Conservation (phyloP, 108 stramenopile species). For the Cyclotella choctawhatcheeana region DNA sequence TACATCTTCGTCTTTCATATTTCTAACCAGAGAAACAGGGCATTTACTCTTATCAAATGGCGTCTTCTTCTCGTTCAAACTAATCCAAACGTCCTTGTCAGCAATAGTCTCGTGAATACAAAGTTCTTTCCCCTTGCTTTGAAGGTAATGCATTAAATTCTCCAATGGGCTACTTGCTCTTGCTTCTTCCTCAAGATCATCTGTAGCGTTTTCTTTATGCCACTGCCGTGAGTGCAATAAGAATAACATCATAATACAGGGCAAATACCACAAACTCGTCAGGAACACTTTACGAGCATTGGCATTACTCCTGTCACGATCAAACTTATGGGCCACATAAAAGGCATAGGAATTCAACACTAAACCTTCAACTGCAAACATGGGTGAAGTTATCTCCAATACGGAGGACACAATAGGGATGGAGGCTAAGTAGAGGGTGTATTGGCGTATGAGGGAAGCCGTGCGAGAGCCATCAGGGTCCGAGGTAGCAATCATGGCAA, state of each 20-base stretch:
- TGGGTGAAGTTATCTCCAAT: slow-evolving; percentile 89
- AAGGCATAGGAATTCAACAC: slow-evolving; percentile 87
- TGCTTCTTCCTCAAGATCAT: slow-evolving; percentile 42
- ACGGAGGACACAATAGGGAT: slow-evolving; percentile 85
- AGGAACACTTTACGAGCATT: slow-evolving; percentile 96
- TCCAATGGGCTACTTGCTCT: slow-evolving; percentile 40
- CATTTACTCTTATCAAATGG: slow-evolving; percentile 42
- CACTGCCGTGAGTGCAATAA: slow-evolving; percentile 92
- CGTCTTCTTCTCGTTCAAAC: slow-evolving; percentile 20
- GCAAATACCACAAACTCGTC: slow-evolving; percentile 96
- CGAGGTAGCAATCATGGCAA: slow-evolving; percentile 82
- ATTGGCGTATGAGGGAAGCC: slow-evolving; percentile 78
- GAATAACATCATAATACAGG: slow-evolving; percentile 90
- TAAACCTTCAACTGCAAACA: slow-evolving; percentile 94
- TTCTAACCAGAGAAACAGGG: slow-evolving; percentile 21
- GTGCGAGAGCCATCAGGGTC: slow-evolving; percentile 85
- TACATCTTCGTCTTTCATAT: background rate
- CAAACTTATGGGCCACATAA: slow-evolving; percentile 79
- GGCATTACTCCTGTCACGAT: slow-evolving; percentile 83
- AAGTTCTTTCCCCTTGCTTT: slow-evolving; percentile 75
- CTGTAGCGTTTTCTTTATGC: slow-evolving; percentile 61
- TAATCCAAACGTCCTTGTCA: slow-evolving; percentile 38
- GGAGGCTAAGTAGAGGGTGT: slow-evolving; percentile 85
- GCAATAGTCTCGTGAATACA: slow-evolving; percentile 81
- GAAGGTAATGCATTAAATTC: slow-evolving; percentile 57